phyloP scores from a whole-genome alignment of 2,329 filamentous ascomycete species.

The Neonectria coccinea region DNA sequence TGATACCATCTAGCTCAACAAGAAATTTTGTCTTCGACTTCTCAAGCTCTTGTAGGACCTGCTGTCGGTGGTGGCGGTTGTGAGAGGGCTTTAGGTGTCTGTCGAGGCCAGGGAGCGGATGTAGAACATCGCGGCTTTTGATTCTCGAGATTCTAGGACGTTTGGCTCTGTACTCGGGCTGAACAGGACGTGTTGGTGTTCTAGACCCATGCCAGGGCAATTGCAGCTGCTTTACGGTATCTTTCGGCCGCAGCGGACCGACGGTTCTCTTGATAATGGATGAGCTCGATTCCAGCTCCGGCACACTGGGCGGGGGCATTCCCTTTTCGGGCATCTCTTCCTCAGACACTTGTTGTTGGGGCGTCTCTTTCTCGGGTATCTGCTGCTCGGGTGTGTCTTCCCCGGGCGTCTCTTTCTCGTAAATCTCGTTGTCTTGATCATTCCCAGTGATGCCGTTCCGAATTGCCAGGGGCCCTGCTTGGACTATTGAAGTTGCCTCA shows the following conservation, averaged over 20 bases:
- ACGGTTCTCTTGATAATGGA: not conserved
- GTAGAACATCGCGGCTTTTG: slow-evolving; percentile 34
- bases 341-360: not conserved
- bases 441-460: not conserved
- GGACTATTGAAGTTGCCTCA: slow-evolving; percentile 2
- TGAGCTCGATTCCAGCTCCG: not conserved
- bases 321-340: not conserved
- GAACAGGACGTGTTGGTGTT: slow-evolving; percentile 17
- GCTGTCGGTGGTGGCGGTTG: slow-evolving; percentile 35
- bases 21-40: slow-evolving; percentile 47
- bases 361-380: not conserved
- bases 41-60: slow-evolving; percentile 47
- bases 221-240: slow-evolving; percentile 1
- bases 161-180: slow-evolving; percentile 16
- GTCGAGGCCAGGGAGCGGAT: slow-evolving; percentile 42
- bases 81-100: slow-evolving; percentile 35
- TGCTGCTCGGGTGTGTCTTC: not conserved
- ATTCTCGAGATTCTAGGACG: slow-evolving; percentile 30
- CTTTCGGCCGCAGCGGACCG: not conserved
- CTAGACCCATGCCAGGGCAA: slow-evolving; percentile 32
- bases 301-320: not conserved
- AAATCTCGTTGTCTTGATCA: not conserved
- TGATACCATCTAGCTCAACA: slow-evolving; percentile 21
- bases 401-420: not conserved
- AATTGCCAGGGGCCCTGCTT: not conserved